Evolutionary conservation across 2,329 filamentous ascomycete species (phyloP), one percentile per base, ranked within the genome.

Genomic region (Aspergillus pseudoterreus): DNA sequence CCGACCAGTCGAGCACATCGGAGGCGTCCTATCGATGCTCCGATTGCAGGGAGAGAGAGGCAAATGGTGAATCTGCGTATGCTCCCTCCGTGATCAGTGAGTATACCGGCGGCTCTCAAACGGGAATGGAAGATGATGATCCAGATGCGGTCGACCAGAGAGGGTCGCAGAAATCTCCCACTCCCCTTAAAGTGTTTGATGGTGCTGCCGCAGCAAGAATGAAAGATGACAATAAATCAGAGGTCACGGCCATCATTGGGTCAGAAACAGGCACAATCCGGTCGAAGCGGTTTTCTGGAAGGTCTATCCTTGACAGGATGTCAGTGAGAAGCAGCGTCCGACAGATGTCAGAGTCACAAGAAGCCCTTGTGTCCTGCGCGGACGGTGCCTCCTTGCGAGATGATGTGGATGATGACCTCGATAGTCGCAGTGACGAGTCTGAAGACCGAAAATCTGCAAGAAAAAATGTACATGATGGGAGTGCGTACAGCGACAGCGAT

Each of bases 211-310:
- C 56, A 21, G 47, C 54, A 4, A 45, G 67, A 68, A 22, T 72
- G 69, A 32, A 71, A 73, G 74, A 80, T 5, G 76, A 77, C 14
- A 78, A 80, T 17, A 78, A 81, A 52, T 90, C 86, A 2, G 88
- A 88, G 1, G 76, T 88, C 17, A 88, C 86, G 3, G 87, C 87
- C 27, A 64, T 73, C 62, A 59, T 76, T 56, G 66, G 69, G 30
- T 67, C 65, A 3, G 66, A 75, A 41, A 57, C 58, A 21, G 60
- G 58, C 19, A 58, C 68, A 39, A 50, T 61, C 49, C 57, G 63
- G 45, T 68, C 66, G 10, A 65, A 68, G 53, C 53, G 63, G 35
- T 42, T 70, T 33, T 65, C 67, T 51, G 62, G 70, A 47, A 54
- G 49, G 17, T 64, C 64, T 9, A 45, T 64, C 12, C 52, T 63